Evolutionary conservation across 2,329 filamentous ascomycete genomes (phyloP).

Genomic region (Ascochyta fabae): DNA sequence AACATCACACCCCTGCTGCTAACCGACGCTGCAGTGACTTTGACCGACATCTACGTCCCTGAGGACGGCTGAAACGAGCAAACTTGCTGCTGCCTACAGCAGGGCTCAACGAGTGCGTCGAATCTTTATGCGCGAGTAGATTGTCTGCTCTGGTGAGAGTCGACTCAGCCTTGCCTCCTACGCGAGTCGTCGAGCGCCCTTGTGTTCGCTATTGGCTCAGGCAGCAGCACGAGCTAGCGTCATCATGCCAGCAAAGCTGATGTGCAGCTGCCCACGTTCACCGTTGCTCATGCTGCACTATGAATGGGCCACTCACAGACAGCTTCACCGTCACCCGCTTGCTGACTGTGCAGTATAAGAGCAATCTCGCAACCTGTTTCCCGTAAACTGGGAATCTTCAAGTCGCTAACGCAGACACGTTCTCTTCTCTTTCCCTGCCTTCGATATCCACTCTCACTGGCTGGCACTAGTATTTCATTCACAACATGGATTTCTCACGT

Average conservation of each 20-base stretch:
- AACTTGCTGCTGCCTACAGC: not conserved
- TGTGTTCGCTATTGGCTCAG: slow-evolving; percentile 4
- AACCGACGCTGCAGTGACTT: not conserved
- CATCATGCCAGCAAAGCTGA: slow-evolving; percentile 4
- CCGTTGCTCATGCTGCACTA: not conserved
- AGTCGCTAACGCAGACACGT: not conserved
- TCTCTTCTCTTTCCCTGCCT: not conserved
- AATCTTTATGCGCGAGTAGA: not conserved
- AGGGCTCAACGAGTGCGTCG: not conserved
- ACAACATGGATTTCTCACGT: slow-evolving; percentile 33
- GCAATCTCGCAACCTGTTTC: not conserved
- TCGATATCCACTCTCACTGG: not conserved
- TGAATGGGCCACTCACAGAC: slow-evolving; percentile 5
- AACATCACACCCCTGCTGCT: not conserved
- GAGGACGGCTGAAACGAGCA: not conserved
- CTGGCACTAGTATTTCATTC: not conserved
- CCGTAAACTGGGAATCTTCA: not conserved
- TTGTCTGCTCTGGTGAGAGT: not conserved
- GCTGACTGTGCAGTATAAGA: slow-evolving; percentile 10
- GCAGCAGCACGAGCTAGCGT: not conserved
- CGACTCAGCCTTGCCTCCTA: not conserved
- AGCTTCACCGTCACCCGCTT: not conserved
- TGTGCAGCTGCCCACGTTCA: not conserved
- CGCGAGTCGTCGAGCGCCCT: not conserved
- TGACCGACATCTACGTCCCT: not conserved